Conservation (phyloP, 805 yeast genomes). For the Monosporozyma aerobia region DNA sequence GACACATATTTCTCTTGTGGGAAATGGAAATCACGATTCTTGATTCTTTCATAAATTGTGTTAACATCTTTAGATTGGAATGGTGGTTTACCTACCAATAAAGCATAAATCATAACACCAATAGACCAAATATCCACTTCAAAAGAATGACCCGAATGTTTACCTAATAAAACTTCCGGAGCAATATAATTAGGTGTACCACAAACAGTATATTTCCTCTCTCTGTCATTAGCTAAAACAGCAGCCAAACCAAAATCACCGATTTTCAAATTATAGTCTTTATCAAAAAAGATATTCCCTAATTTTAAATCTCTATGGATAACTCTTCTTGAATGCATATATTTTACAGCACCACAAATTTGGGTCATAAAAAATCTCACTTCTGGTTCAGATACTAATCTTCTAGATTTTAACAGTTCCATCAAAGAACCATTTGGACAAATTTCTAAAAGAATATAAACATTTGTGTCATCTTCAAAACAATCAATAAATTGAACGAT, state of each 20-base stretch:
- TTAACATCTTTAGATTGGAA: slow-evolving; percentile 94
- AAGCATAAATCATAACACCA: slow-evolving; percentile 92
- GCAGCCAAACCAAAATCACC: slow-evolving; percentile 99
- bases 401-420: slow-evolving; percentile 83
- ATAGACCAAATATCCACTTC: slow-evolving; percentile 98
- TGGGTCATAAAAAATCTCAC: slow-evolving; percentile 85
- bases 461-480: slow-evolving; percentile 92
- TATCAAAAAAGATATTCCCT: slow-evolving; percentile 92
- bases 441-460: slow-evolving; percentile 84
- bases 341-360: slow-evolving; percentile 86
- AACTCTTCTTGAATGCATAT: slow-evolving; percentile 84
- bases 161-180: slow-evolving; percentile 91
- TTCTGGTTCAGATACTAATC: slow-evolving; percentile 82
- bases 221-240: slow-evolving; percentile 59
- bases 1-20: slow-evolving; percentile 64
- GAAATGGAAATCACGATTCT: slow-evolving; percentile 67
- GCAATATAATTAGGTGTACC: slow-evolving; percentile 99
- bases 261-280: slow-evolving; percentile 85
- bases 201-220: slow-evolving; percentile 86
- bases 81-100: slow-evolving; percentile 91
- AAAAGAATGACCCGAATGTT: slow-evolving; percentile 78
- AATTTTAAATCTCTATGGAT: slow-evolving; percentile 93
- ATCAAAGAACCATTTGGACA: slow-evolving; percentile 91
- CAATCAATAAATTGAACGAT: slow-evolving; percentile 91
- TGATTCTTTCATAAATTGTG: slow-evolving; percentile 85